Evolutionary conservation across 352 stramenopile genomes (phyloP).

Genomic region (Phytophthora pseudosyringae): DNA sequence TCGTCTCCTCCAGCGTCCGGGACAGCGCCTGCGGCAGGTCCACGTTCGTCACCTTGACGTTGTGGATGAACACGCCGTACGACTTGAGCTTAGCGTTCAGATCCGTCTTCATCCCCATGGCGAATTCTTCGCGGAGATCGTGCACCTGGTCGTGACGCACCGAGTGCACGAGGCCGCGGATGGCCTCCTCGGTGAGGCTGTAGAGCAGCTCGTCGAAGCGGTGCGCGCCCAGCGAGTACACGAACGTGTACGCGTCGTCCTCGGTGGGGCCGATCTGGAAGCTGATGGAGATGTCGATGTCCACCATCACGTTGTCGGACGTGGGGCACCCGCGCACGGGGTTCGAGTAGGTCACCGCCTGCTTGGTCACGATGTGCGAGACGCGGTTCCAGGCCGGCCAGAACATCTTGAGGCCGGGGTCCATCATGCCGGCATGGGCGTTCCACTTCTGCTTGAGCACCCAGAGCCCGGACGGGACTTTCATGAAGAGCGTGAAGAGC

Average conservation of each 20-base stretch:
- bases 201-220: conserved; percentile 88
- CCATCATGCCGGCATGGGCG: conserved; percentile 77
- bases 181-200: conserved; percentile 76
- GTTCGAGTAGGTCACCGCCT: conserved; percentile 84
- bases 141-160: conserved; percentile 86
- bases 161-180: conserved; percentile 82
- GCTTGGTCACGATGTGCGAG: conserved; percentile 89
- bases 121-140: conserved; percentile 83
- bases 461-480: conserved; percentile 73
- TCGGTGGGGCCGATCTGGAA: conserved; percentile 85
- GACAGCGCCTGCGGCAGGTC: conserved; percentile 71
- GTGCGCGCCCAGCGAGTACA: conserved; percentile 84
- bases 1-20: conserved; percentile 77
- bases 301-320: conserved; percentile 90
- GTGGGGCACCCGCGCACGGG: conserved; percentile 77
- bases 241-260: conserved; percentile 83
- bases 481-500: conserved; percentile 59
- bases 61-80: conserved; percentile 87
- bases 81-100: conserved; percentile 71
- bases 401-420: conserved; percentile 79
- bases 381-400: conserved; percentile 83
- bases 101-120: conserved; percentile 85
- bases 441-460: conserved; percentile 91
- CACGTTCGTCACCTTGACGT: conserved; percentile 90
- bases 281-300: conserved; percentile 90